These are phyloP conservation scores for Pseudogymnoascus sp. DNA, from an alignment of 2,329 filamentous ascomycete species.

Conservation along the genomic window DNA sequence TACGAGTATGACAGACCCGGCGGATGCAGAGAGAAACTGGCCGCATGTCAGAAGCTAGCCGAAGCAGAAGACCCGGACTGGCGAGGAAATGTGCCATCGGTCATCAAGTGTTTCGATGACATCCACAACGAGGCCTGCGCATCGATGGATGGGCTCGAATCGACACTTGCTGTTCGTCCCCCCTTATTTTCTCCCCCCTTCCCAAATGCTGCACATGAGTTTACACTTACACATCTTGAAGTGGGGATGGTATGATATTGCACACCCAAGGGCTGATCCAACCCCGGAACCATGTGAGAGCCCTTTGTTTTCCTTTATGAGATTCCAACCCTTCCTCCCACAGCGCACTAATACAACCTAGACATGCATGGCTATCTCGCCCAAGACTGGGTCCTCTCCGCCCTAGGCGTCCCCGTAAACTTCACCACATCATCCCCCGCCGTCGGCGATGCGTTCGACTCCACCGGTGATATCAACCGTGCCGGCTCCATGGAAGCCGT, in stretches of 20 bases:
- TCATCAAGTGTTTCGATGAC: slow-evolving; percentile 46
- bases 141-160: neutral
- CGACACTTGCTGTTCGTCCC: neutral
- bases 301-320: slow-evolving; percentile 15
- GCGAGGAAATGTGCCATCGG: slow-evolving; percentile 2
- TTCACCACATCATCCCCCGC: slow-evolving; percentile 42
- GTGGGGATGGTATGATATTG: slow-evolving; percentile 26
- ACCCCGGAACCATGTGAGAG: neutral
- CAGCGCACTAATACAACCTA: neutral
- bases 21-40: slow-evolving; percentile 42
- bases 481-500: slow-evolving; percentile 51
- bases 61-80: neutral
- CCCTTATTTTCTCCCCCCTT: slow-evolving; percentile 48
- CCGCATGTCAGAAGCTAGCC: slow-evolving; percentile 31
- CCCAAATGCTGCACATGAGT: slow-evolving; percentile 32
- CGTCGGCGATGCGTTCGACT: slow-evolving; percentile 39
- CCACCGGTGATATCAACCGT: slow-evolving; percentile 54
- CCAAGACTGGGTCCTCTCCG: slow-evolving; percentile 37
- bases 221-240: neutral
- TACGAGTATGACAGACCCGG: slow-evolving; percentile 35
- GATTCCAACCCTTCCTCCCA: slow-evolving; percentile 36
- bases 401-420: slow-evolving; percentile 55
- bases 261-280: slow-evolving; percentile 16
- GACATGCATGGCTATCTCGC: slow-evolving; percentile 15
- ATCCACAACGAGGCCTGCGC: slow-evolving; percentile 41